phyloP scores from a whole-genome alignment of 495 filamentous ascomycete species.

The Barbatosphaeria neglecta region DNA sequence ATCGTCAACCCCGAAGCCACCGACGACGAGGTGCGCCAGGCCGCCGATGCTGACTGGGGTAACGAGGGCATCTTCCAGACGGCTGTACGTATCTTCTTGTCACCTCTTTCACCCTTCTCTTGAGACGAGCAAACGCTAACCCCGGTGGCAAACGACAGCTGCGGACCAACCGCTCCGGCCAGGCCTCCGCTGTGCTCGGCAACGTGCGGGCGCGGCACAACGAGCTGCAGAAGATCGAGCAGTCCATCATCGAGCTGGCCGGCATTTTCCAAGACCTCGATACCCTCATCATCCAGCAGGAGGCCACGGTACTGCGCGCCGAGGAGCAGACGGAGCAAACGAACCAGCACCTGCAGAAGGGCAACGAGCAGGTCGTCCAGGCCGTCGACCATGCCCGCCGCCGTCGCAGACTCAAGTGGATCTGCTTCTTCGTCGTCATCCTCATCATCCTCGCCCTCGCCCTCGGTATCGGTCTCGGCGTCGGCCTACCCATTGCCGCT shows the following conservation, averaged over 20 bases:
- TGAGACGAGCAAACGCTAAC: too few species aligned
- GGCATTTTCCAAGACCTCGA: slow-evolving; percentile 57
- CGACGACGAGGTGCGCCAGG: slow-evolving; percentile 50
- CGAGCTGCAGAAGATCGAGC: slow-evolving; percentile 62
- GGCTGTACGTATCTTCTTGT: slow-evolving; percentile 40
- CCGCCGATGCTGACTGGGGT: slow-evolving; percentile 55
- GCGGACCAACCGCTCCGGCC: slow-evolving; percentile 53
- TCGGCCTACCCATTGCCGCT: slow-evolving; percentile 10
- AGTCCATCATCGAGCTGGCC: slow-evolving; percentile 51
- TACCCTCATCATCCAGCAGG: slow-evolving; percentile 52
- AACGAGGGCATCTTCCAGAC: slow-evolving; percentile 68
- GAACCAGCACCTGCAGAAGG: slow-evolving; percentile 44
- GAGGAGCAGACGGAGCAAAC: slow-evolving; percentile 46
- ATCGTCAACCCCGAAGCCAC: slow-evolving; percentile 66
- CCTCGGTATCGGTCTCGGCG: slow-evolving; percentile 32
- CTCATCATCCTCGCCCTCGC: slow-evolving; percentile 42
- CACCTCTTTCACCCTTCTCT: slow-evolving; percentile 3
- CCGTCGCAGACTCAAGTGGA: slow-evolving; percentile 60
- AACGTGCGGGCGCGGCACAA: slow-evolving; percentile 66
- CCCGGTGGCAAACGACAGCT: slow-evolving; percentile 47
- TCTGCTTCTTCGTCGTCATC: slow-evolving; percentile 48
- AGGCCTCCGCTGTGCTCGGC: slow-evolving; percentile 54
- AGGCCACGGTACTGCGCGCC: slow-evolving; percentile 38
- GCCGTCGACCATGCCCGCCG: slow-evolving; percentile 46
- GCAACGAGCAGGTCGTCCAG: slow-evolving; percentile 48